Conservation (phyloP, 306 rosid genomes). For the Trifolium dubium region DNA sequence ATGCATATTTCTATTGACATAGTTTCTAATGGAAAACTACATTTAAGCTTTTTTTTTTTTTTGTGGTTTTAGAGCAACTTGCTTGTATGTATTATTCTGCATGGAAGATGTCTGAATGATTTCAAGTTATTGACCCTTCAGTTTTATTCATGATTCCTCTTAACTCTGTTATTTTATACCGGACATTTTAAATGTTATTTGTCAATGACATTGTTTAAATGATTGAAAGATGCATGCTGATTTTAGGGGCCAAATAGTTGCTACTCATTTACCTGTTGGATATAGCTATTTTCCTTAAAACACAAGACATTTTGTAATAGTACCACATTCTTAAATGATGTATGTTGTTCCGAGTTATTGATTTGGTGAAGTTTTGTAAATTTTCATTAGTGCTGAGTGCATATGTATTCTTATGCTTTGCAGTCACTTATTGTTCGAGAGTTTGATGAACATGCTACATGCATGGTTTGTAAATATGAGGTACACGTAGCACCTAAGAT, state of each 20-base stretch:
- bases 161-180: conserved; percentile 8
- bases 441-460: conserved; percentile 84
- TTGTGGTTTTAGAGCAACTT: conserved; percentile 1
- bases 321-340: conserved; percentile 1
- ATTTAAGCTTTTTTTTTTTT: background rate
- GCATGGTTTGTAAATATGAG: conserved; percentile 87
- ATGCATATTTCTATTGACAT: conserved; percentile 16
- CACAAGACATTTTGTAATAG: conserved; percentile 1
- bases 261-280: conserved; percentile 16
- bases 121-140: conserved; percentile 15
- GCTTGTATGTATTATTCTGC: background rate
- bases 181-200: conserved; percentile 12
- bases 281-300: conserved; percentile 8
- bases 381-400: conserved; percentile 20
- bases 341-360: conserved; percentile 4
- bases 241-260: conserved; percentile 22
- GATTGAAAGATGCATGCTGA: background rate
- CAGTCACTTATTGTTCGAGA: conserved; percentile 86
- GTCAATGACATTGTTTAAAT: conserved; percentile 1
- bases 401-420: conserved; percentile 42
- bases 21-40: conserved; percentile 5
- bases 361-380: conserved; percentile 9
- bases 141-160: conserved; percentile 17
- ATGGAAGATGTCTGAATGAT: conserved; percentile 5
- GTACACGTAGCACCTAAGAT: conserved; percentile 48